phyloP scores from a whole-genome alignment of 768 basidiomycete genomes.

The Kwoniella newhampshirensis region DNA sequence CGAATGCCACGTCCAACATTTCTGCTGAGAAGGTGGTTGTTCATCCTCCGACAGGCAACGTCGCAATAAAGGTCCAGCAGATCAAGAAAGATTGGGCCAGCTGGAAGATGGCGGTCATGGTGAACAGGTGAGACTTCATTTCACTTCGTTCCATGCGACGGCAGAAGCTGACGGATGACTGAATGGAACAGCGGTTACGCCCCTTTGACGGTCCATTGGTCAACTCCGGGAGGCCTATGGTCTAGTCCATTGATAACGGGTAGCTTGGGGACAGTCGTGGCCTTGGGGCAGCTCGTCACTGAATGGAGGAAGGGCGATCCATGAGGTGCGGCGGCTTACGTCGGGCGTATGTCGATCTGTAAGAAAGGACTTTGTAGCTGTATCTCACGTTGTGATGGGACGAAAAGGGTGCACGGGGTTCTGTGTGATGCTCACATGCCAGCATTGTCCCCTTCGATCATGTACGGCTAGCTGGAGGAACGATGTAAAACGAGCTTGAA shows the following conservation, averaged over 20 bases:
- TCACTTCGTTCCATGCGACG: not conserved
- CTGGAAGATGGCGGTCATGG: slow-evolving; percentile 33
- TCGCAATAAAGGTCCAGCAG: not conserved
- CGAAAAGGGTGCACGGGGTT: no score
- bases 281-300: slow-evolving; percentile 27
- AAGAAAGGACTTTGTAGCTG: no score
- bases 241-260: slow-evolving; percentile 32
- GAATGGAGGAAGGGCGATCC: slow-evolving; percentile 31
- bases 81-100: slow-evolving; percentile 31
- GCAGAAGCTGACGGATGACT: not conserved
- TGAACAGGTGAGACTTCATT: slow-evolving; percentile 31
- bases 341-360: no score
- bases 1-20: not conserved
- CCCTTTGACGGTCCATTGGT: slow-evolving; percentile 52
- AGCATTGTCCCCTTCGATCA: no score
- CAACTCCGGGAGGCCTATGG: slow-evolving; percentile 46
- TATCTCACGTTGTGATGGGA: no score
- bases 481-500: no score
- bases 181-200: slow-evolving; percentile 42
- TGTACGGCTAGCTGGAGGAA: no score
- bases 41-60: not conserved
- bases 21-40: not conserved
- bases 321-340: not conserved
- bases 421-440: no score
- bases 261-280: slow-evolving; percentile 35